Evolutionary conservation across 805 yeast genomes (phyloP), one percentile per base, ranked within the genome.

Genomic region (Yamadazyma ubonensis): DNA sequence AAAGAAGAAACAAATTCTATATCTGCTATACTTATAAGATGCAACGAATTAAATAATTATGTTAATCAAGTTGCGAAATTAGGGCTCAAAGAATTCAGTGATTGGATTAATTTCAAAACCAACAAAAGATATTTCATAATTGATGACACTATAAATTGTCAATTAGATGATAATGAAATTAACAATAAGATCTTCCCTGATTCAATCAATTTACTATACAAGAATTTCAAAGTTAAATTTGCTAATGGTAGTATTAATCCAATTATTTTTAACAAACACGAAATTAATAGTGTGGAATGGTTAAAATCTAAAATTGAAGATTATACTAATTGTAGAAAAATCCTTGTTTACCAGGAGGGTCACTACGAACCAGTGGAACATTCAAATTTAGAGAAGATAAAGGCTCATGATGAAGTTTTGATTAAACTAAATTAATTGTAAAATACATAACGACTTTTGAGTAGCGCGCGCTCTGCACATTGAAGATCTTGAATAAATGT

Each of bases 221-320:
- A 33, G 23, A 36, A 29, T 10, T 18, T 34, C 16, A 3, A 18
- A 15, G 32, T 40, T 4, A 22, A 25, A 8, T 11, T 41, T 5
- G 11, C 5, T 29, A 36, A 28, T 21, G 29, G 42, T 23, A 51
- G 55, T 15, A 49, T 54, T 37, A 66, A 62, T 33, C 55, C 62
- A 4, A 34, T 63, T 12, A 53, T 58, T 14, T 37, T 61, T 12
- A 49, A 53, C 32, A 58, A 58, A 43, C 27, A 43, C 14, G 51
- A 50, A 16, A 46, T 63, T 12, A 41, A 45, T 17, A 44, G 55
- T 7, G 33, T 55, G 1, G 48, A 43, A 8, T 61, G 50, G 20
- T 58, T 66, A 40, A 65, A 64, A 44, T 38, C 36, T 2, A 39
- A 57, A 17, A 39, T 65, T 3, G 46, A 38, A 58, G 56, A 44